phyloP scores from a whole-genome alignment of 108 stramenopile species.

The Stephanodiscus minutulus region DNA sequence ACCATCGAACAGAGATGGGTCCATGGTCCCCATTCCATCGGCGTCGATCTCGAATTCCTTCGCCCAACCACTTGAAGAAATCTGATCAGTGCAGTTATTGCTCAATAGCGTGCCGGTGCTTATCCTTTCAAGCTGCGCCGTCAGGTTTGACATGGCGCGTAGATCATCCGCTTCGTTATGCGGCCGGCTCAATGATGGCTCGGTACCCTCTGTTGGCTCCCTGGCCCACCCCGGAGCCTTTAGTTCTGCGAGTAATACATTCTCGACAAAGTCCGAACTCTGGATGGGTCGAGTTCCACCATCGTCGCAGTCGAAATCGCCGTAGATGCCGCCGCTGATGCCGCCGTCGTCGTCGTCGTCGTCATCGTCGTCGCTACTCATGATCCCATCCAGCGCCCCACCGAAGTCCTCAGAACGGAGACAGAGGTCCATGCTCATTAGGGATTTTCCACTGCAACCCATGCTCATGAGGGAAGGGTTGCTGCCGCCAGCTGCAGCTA shows the following conservation, averaged over 20 bases:
- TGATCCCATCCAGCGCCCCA: neutral
- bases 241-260: constrained; percentile 2
- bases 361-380: neutral
- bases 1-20: constrained; percentile 10
- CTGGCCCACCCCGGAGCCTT: neutral
- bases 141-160: neutral
- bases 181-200: neutral
- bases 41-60: constrained; percentile 12
- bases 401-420: constrained; percentile 10
- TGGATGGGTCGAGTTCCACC: neutral
- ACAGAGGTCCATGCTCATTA: constrained; percentile 16
- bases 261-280: constrained; percentile 26
- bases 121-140: constrained; percentile 21
- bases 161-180: neutral
- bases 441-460: neutral
- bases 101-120: constrained; percentile 20
- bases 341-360: too few species aligned
- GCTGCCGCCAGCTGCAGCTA: neutral
- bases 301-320: too few species aligned
- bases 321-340: too few species aligned
- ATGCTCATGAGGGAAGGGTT: neutral
- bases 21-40: neutral
- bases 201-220: neutral
- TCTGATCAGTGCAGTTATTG: constrained; percentile 1
- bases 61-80: constrained; percentile 35